Evolutionary conservation across 225 moss, liverwort and hornwort species (phyloP).

Genomic region (Rhytidiadelphus loreus): DNA sequence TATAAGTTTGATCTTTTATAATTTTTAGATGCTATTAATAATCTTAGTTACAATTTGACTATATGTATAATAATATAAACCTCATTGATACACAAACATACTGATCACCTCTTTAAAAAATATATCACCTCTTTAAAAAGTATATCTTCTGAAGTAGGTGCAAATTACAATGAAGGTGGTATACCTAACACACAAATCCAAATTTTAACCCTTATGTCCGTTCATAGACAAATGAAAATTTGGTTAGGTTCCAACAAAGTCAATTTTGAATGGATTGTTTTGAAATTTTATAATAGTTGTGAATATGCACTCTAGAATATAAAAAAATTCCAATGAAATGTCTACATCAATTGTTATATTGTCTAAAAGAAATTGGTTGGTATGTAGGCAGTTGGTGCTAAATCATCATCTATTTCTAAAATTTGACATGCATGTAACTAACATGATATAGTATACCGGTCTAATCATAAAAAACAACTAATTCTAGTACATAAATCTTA

Average conservation of each 20-base stretch:
- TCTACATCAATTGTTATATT: background rate
- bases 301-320: rapidly evolving
- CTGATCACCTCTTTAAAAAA: background rate
- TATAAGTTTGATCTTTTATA: too few species aligned
- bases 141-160: background rate
- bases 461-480: background rate
- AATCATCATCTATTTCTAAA: background rate
- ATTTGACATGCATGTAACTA: background rate
- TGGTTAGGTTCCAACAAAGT: background rate
- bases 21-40: background rate
- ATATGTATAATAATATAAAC: background rate
- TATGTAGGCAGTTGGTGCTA: background rate
- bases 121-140: background rate
- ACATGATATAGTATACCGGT: too few species aligned
- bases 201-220: rapidly evolving
- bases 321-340: background rate
- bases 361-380: rapidly evolving
- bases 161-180: background rate
- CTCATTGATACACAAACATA: background rate
- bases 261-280: background rate
- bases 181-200: background rate
- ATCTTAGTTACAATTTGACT: background rate
- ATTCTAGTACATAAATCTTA: background rate
- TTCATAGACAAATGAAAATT: background rate
- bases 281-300: background rate